A percentile compares a stretch with the other conserved stretches of the same genome.
phyloP scores from a whole-genome alignment of 1,284 basidiomycete genomes.

The Agaricales sp. region DNA sequence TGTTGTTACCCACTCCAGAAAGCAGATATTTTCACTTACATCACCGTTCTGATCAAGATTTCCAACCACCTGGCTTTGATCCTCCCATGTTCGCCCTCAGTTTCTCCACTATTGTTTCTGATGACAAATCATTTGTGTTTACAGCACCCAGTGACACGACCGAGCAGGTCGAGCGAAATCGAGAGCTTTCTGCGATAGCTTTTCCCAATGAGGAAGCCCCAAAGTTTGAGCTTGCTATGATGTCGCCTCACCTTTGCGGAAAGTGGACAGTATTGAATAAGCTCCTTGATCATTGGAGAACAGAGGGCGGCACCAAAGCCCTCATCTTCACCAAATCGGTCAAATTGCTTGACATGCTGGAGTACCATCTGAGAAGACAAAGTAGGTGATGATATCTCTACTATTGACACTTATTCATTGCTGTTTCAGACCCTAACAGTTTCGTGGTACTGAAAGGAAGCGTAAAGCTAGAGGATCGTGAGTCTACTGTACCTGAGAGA shows the following conservation, averaged over 20 bases:
- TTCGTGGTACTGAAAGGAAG: conserved; percentile 70
- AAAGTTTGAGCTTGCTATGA: conserved; percentile 49
- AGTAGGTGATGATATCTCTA: conserved; percentile 23
- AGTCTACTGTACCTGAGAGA: conserved; percentile 18
- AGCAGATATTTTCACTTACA: conserved; percentile 62
- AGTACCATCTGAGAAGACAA: conserved; percentile 51
- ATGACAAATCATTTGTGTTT: conserved; percentile 5
- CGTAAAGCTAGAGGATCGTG: conserved; percentile 53
- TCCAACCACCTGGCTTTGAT: conserved; percentile 81
- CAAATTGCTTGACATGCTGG: conserved; percentile 72
- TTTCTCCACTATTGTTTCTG: conserved; percentile 7
- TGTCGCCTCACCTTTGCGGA: conserved; percentile 61
- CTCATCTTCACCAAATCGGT: conserved; percentile 82
- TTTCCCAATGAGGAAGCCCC: conserved; percentile 47
- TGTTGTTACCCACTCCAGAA: conserved; percentile 56
- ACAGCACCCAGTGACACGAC: conserved; percentile 48
- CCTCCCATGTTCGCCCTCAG: conserved; percentile 50
- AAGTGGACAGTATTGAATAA: conserved; percentile 72
- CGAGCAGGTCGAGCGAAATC: conserved; percentile 57
- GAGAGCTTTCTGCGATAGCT: conserved; percentile 42
- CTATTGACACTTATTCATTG: neutral
- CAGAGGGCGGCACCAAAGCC: conserved; percentile 61
- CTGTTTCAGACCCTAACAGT: too few species aligned
- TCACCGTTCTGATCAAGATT: conserved; percentile 72
- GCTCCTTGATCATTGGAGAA: conserved; percentile 56